Base-by-base conservation (phyloP, 805 yeast species). In the Pichia paraexigua region DNA sequence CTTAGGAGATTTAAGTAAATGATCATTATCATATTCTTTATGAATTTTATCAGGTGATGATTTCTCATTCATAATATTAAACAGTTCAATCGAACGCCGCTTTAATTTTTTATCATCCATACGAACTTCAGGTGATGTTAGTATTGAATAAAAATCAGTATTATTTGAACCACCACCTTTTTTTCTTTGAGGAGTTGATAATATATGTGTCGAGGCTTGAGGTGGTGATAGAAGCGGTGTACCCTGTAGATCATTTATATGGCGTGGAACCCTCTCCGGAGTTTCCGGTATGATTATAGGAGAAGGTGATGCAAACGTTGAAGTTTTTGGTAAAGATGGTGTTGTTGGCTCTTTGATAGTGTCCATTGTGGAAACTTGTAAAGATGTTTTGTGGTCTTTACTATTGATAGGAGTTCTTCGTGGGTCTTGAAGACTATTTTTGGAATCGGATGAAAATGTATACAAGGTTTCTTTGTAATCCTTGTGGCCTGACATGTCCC, bases 221-320 rank as follows among this genome's bases (percentile, higher is more conserved):
- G 67, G 60, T 3, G 72, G 71, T 2, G 72, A 67, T 39, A 62
- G 48, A 45, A 68, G 55, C 2, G 71, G 71, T 1, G 71, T 67
- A 17, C 60, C 65, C 25, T 67, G 69, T 15, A 48, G 28, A 30
- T 52, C 50, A 11, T 47, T 35, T 3, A 51, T 22, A 59, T 56
- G 48, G 24, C 51, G 55, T 45, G 52, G 48, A 9, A 46, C 18
- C 25, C 55, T 42, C 3, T 50, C 41, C 53, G 57, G 43, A 54
- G 55, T 50, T 55, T 60, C 47, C 53, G 68, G 67, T 8, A 65
- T 58, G 30, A 64, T 57, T 41, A 64, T 67, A 10, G 68, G 69
- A 9, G 69, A 63, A 46, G 61, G 44, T 42, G 62, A 43, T 2
- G 42, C 18, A 54, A 51, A 42, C 9, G 57, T 48, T 0, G 60